Base-by-base conservation (phyloP, 805 yeast genomes). In the Pichia manshurica region DNA sequence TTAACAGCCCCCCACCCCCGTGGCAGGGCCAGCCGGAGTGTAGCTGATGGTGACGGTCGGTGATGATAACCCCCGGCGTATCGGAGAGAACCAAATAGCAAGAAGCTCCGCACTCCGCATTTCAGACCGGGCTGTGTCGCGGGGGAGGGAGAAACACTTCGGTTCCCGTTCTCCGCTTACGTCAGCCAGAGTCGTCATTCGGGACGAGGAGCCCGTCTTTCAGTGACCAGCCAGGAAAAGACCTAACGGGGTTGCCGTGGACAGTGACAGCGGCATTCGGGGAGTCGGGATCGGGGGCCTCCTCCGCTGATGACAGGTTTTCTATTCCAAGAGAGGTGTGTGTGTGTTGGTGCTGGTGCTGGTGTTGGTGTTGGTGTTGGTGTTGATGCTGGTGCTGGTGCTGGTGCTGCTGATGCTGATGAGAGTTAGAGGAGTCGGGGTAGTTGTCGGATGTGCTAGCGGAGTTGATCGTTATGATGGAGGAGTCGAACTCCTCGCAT, bases 191-290 rank as follows among this genome's bases (percentile, higher is more conserved):
- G 29, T 25, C 29, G 29, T 25, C 39, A 13, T 34, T 41, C 5
- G 36, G 34, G 41, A 52, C 52, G 44, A 52, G 51, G 40, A 47
- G 42, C 33, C 51, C 53, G 42, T 46, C 47, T 21, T 36, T 40
- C 42, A 31, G 38, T 15, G 31, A 40, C 34, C 31, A 16, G 22
- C 42, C 25, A 32, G 44, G 44, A n/a, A 34, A 34, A 15, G 32
- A n/a, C 29, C 10, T 25, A 10, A 25, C 29, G 29, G 29, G 29
- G 29, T 25, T 25, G 29, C n/a, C n/a, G n/a, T n/a, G n/a, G n/a
- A n/a, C n/a, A n/a, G n/a, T n/a, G n/a, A n/a, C n/a, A n/a, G n/a
- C n/a, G n/a, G n/a, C n/a, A n/a, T n/a, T n/a, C n/a, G n/a, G n/a
- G n/a, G 29, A 25, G 29, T 10, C 29, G 29, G 29, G 29, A 25